Evolutionary conservation across 2,329 filamentous ascomycete genomes (phyloP).

Genomic region (Sclerotinia glacialis): DNA sequence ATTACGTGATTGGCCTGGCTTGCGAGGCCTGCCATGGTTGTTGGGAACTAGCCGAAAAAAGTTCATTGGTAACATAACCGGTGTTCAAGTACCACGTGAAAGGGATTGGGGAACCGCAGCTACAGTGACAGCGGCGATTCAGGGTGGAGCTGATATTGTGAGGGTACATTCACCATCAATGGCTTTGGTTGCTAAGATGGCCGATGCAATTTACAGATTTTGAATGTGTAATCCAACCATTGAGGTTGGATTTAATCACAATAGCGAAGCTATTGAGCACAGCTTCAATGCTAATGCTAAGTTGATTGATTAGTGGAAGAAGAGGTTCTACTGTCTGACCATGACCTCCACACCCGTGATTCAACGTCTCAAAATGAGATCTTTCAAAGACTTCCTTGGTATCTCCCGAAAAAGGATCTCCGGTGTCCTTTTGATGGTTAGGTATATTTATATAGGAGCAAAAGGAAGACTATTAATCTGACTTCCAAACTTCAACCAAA

Average conservation of each 20-base stretch:
- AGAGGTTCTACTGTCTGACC: background rate
- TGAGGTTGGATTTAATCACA: too few species aligned
- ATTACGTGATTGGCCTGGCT: slow-evolving; percentile 61
- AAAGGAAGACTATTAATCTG: too few species aligned
- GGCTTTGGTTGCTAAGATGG: slow-evolving; percentile 78
- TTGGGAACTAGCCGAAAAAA: slow-evolving; percentile 85
- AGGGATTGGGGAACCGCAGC: slow-evolving; percentile 84
- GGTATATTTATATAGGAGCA: too few species aligned
- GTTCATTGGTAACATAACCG: slow-evolving; percentile 82
- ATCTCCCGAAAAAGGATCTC: background rate
- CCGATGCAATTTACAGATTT: slow-evolving; percentile 84
- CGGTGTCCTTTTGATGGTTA: too few species aligned
- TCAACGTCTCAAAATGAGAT: background rate
- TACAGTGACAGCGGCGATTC: slow-evolving; percentile 79
- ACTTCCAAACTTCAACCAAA: too few species aligned
- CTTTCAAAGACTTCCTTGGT: background rate
- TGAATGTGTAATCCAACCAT: background rate
- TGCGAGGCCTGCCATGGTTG: slow-evolving; percentile 78
- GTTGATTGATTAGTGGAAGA: background rate
- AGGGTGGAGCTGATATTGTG: slow-evolving; percentile 86
- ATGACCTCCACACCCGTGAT: background rate
- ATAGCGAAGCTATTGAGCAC: background rate
- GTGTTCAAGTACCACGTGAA: slow-evolving; percentile 65
- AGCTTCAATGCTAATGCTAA: background rate
- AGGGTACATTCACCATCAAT: slow-evolving; percentile 87